A percentile compares a stretch with the other conserved stretches of the same genome.
Evolutionary conservation across 2,329 filamentous ascomycete genomes (phyloP).

Genomic region (Phyllosticta citriasiana): DNA sequence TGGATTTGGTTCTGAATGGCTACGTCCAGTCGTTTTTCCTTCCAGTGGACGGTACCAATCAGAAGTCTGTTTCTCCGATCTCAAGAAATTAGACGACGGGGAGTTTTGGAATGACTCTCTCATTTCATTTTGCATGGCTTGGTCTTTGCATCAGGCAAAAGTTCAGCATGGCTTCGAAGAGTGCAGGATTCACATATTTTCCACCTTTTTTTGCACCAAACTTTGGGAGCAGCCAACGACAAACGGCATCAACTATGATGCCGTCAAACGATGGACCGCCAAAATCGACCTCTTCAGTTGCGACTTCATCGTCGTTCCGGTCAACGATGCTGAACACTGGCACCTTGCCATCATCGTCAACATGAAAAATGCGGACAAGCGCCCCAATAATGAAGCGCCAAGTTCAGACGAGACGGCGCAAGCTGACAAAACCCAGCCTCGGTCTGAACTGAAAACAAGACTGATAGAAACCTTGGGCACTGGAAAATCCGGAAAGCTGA

Average conservation of each 20-base stretch:
- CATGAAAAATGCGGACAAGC: constrained; percentile 32
- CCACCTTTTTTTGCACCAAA: constrained; percentile 80
- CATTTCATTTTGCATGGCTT: constrained; percentile 68
- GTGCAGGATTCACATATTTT: constrained; percentile 74
- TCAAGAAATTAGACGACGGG: constrained; percentile 68
- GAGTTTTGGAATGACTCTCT: constrained; percentile 90
- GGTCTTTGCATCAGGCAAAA: constrained; percentile 11
- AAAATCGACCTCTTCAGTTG: constrained; percentile 75
- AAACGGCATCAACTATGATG: constrained; percentile 65
- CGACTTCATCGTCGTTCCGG: constrained; percentile 84
- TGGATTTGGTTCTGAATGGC: constrained; percentile 23
- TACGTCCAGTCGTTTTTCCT: constrained; percentile 51
- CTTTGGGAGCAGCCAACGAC: constrained; percentile 31
- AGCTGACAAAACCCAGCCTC: not conserved
- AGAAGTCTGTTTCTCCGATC: constrained; percentile 60
- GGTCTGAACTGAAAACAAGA: not conserved
- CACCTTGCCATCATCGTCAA: constrained; percentile 95
- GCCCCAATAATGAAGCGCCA: not conserved
- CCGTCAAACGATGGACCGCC: constrained; percentile 79
- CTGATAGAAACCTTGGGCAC: not conserved
- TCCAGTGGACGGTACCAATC: constrained; percentile 49
- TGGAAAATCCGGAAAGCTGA: not conserved
- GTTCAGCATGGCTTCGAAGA: constrained; percentile 28
- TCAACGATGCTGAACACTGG: constrained; percentile 85
- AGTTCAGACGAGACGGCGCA: not conserved